phyloP scores from a whole-genome alignment of 1,139 yeast species.

The Nakaseomyces kungkrabaensis region DNA sequence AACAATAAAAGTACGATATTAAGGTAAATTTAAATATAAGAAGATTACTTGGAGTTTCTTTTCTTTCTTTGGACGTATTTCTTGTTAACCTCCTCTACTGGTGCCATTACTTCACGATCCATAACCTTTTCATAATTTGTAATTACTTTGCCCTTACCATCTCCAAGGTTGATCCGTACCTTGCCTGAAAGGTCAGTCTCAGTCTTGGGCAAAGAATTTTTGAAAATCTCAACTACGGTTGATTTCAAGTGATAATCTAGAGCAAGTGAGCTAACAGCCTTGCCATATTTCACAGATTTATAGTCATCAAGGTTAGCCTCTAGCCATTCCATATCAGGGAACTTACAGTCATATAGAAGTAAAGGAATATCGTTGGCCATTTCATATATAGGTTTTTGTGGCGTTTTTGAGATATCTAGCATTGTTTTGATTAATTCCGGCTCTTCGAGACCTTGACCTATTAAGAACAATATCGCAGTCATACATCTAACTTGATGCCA shows the following conservation, averaged over 20 bases:
- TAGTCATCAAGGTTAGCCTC: slow-evolving; percentile 17
- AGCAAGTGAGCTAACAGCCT: slow-evolving; percentile 22
- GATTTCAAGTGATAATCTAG: slow-evolving; percentile 33
- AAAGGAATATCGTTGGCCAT: slow-evolving; percentile 93
- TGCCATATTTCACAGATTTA: slow-evolving; percentile 21
- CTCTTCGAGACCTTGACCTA: slow-evolving; percentile 69
- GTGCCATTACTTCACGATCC: slow-evolving; percentile 49
- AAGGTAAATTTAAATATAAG: too few species aligned
- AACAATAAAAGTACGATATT: too few species aligned
- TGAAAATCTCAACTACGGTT: slow-evolving; percentile 24
- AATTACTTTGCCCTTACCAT: slow-evolving; percentile 56
- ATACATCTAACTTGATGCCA: slow-evolving; percentile 99
- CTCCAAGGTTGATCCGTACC: slow-evolving; percentile 51
- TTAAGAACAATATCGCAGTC: slow-evolving; percentile 70
- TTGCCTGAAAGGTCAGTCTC: slow-evolving; percentile 19
- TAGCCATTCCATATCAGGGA: slow-evolving; percentile 60
- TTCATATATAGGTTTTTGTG: slow-evolving; percentile 70
- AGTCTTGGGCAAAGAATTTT: slow-evolving; percentile 17
- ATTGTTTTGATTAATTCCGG: slow-evolving; percentile 49
- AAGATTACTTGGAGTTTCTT: background rate
- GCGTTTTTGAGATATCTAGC: slow-evolving; percentile 47
- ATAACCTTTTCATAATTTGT: slow-evolving; percentile 48
- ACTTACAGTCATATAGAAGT: slow-evolving; percentile 80
- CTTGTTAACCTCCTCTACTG: slow-evolving; percentile 57
- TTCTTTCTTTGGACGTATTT: slow-evolving; percentile 44